Evolutionary conservation across 2,329 filamentous ascomycete genomes (phyloP).

Genomic region (Aspergillus cejpii): DNA sequence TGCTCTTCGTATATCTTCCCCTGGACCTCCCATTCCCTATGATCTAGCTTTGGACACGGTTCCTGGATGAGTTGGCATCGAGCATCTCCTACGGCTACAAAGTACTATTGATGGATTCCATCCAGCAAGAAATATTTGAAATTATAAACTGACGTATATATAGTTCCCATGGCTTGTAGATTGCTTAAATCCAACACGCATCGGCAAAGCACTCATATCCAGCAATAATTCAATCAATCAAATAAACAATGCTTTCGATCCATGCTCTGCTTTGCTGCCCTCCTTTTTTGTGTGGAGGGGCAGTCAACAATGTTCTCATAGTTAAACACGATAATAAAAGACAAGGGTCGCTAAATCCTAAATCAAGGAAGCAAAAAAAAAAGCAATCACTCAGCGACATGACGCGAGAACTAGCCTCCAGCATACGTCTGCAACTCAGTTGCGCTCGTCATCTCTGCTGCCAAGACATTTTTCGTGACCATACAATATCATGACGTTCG

Average conservation of each 20-base stretch:
- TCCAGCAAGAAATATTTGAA: no score
- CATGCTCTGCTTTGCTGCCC: not conserved
- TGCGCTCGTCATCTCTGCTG: slow-evolving; percentile 19
- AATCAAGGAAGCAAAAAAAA: slow-evolving; percentile 17
- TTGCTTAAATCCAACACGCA: not conserved
- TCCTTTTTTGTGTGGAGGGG: not conserved
- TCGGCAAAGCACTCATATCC: not conserved
- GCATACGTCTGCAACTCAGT: slow-evolving; percentile 20
- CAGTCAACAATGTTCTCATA: not conserved
- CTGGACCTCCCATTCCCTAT: no score
- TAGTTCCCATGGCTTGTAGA: not conserved
- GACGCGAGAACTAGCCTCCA: slow-evolving; percentile 21
- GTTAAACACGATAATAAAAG: slow-evolving; percentile 6
- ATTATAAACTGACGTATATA: no score
- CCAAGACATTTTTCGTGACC: slow-evolving; percentile 25
- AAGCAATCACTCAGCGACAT: slow-evolving; percentile 14
- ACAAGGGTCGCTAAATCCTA: slow-evolving; percentile 14
- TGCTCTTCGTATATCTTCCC: no score
- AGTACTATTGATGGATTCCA: no score
- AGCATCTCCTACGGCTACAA: no score
- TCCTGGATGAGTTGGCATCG: no score
- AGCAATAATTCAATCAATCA: not conserved
- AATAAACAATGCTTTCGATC: not conserved
- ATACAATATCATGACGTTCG: slow-evolving; percentile 39
- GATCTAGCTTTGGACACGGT: no score